Percentiles rank a stretch among this genome's conserved stretches.
Conservation (phyloP, 768 basidiomycete genomes). For the Melanogaster broomeanus region DNA sequence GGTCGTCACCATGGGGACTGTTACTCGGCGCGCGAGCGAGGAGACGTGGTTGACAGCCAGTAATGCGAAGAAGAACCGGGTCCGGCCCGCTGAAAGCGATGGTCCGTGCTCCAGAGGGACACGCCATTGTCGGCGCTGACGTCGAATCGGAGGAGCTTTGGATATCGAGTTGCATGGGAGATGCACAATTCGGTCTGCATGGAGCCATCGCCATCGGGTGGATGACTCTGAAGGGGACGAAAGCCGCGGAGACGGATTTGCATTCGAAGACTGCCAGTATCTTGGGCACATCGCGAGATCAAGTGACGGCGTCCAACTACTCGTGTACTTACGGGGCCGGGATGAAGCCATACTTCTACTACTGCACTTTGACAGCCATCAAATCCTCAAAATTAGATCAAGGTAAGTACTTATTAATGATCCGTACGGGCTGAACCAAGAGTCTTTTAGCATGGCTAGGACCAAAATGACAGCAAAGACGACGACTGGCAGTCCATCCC, state of each 20-base stretch:
- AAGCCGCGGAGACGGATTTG: conserved; percentile 90
- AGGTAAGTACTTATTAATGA: too few relatives aligned
- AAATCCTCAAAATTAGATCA: too few relatives aligned
- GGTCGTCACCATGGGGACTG: conserved; percentile 97
- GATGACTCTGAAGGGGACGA: conserved; percentile 99
- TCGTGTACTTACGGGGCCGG: conserved; percentile 99
- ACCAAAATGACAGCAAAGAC: too few relatives aligned
- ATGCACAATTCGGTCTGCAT: conserved; percentile 95
- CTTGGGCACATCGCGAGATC: conserved; percentile 88
- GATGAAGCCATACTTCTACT: conserved; percentile 84
- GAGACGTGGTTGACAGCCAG: conserved; percentile 98
- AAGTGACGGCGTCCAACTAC: conserved; percentile 98
- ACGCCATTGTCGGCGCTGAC: conserved; percentile 95
- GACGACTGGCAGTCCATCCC: too few relatives aligned
- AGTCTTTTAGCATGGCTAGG: too few relatives aligned
- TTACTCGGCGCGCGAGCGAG: conserved; percentile 96
- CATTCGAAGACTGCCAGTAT: conserved; percentile 97
- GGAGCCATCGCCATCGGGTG: conserved; percentile 97
- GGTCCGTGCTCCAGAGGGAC: conserved; percentile 92
- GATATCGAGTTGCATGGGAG: conserved; percentile 99
- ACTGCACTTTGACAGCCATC: too few relatives aligned
- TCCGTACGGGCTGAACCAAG: too few relatives aligned
- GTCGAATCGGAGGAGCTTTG: conserved; percentile 99
- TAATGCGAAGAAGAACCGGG: conserved; percentile 95
- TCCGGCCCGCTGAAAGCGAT: conserved; percentile 99